Evolutionary conservation across 225 moss, liverwort and hornwort genomes (phyloP), one percentile per base, ranked within the genome.

Genomic region (Anthoceros angustus): DNA sequence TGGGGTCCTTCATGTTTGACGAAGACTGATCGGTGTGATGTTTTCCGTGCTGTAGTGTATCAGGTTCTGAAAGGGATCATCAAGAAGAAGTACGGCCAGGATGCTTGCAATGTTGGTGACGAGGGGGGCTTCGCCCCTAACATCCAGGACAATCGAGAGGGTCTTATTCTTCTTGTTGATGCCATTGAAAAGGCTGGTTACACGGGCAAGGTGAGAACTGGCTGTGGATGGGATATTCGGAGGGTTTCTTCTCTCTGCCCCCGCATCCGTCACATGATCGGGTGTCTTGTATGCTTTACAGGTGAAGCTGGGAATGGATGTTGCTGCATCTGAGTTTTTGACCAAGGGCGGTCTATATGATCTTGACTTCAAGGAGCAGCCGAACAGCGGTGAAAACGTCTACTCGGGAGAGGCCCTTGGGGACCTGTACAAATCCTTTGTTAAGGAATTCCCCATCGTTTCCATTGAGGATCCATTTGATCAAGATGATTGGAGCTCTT

Each of bases 391-490:
- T 68, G 88, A 84, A 72, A 86, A 86, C 70, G 39, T 84, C 32
- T 75, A 80, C 24, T 80, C 88, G 39, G 94, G 90, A 50, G 83
- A 90, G 69, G 90, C 87, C 24, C 82, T 95, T 5, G 90, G 86
- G n/a, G 84, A 95, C 9, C 86, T 95, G 41, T 95, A 95, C 80
- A 88, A 90, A 73, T 80, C 76, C 11, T 95, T 95, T 40, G 86
- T 72, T 12, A 86, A 79, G 21, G 94, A 95, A 64, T 95, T 90
- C 40, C 94, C 94, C 1, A 95, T 95, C 25, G 83, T 95, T 20
- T 90, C 94, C 1, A 88, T 95, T 66, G 94, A 95, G 75, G 94
- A 95, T 73, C 94, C 94, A 21, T 95, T 83, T 66, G 94, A 95
- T 65, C 94, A 95, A 75, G 94, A 95, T 71, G 94, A 95, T 75